phyloP scores from a whole-genome alignment of 1,139 yeast species.

The Suhomyces wounanorum region DNA sequence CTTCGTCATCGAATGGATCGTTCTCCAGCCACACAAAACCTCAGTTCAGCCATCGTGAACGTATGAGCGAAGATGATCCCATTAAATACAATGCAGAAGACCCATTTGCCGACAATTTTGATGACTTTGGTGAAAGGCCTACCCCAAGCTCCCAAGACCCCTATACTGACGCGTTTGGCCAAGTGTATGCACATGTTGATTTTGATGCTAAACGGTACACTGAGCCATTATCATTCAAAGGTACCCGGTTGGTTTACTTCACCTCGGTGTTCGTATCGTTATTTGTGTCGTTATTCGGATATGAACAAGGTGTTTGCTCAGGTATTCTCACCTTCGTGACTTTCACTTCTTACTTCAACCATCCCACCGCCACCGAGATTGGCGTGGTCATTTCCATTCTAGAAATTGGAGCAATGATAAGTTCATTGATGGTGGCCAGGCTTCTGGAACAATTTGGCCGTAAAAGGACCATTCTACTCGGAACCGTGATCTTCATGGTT shows the following conservation, averaged over 20 bases:
- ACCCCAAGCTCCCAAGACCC: constrained; percentile 32
- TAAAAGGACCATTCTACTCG: constrained; percentile 49
- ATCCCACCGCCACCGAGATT: constrained; percentile 49
- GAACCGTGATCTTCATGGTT: constrained; percentile 50
- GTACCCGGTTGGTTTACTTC: constrained; percentile 58
- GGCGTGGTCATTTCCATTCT: constrained; percentile 54
- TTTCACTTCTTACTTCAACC: constrained; percentile 47
- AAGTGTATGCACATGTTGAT: constrained; percentile 39
- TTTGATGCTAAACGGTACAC: constrained; percentile 42
- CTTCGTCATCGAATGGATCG: constrained; percentile 4
- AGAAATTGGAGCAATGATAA: constrained; percentile 54
- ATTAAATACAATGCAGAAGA: constrained; percentile 5
- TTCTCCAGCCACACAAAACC: constrained; percentile 9
- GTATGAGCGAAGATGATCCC: constrained; percentile 10
- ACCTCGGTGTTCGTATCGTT: constrained; percentile 80
- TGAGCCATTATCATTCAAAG: constrained; percentile 37
- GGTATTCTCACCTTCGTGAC: constrained; percentile 60
- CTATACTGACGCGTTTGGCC: constrained; percentile 35
- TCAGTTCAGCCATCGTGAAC: constrained; percentile 4
- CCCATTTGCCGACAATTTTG: not conserved
- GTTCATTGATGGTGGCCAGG: constrained; percentile 50
- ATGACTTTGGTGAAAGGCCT: constrained; percentile 15
- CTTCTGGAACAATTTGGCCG: constrained; percentile 51
- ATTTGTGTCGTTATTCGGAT: constrained; percentile 85
- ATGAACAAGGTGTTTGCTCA: constrained; percentile 90